Evolutionary conservation across 352 stramenopile species (phyloP).

Genomic region (Phytophthora cryptogea): DNA sequence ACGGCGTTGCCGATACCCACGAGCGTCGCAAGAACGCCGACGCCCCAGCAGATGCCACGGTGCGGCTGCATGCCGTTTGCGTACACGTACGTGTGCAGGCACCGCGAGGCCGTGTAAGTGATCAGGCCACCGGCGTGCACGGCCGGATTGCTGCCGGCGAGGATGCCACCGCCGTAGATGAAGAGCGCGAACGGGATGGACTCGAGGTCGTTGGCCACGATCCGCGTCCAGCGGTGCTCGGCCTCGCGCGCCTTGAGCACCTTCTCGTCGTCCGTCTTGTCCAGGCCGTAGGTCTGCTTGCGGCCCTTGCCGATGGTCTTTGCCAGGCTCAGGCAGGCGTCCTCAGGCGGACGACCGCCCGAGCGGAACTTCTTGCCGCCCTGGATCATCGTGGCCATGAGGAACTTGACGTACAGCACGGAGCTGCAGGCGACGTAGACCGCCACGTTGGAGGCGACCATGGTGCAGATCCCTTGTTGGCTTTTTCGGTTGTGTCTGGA

Average conservation of each 20-base stretch:
- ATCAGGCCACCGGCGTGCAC: conserved; percentile 48
- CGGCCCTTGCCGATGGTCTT: conserved; percentile 28
- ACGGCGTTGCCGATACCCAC: conserved; percentile 43
- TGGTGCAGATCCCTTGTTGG: conserved; percentile 1
- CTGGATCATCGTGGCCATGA: conserved; percentile 49
- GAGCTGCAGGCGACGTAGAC: conserved; percentile 59
- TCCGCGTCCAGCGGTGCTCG: conserved; percentile 52
- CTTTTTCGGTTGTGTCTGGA: not conserved
- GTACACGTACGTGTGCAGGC: conserved; percentile 53
- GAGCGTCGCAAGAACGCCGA: conserved; percentile 35
- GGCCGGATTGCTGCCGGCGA: conserved; percentile 34
- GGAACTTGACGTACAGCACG: conserved; percentile 77
- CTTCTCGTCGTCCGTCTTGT: conserved; percentile 36
- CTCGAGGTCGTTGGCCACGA: conserved; percentile 65
- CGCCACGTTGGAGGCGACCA: conserved; percentile 41
- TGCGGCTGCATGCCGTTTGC: conserved; percentile 49
- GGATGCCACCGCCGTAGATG: conserved; percentile 45
- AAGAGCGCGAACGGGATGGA: conserved; percentile 58
- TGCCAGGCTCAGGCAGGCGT: conserved; percentile 38
- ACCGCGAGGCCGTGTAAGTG: conserved; percentile 45
- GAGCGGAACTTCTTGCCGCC: conserved; percentile 56
- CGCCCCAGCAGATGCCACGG: conserved; percentile 37
- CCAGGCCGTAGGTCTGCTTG: conserved; percentile 36
- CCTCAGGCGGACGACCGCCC: conserved; percentile 57
- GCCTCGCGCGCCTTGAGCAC: conserved; percentile 38